Evolutionary conservation across 495 filamentous ascomycete genomes (phyloP), one percentile per base, ranked within the genome.

Genomic region (Schizothecium vesticola): DNA sequence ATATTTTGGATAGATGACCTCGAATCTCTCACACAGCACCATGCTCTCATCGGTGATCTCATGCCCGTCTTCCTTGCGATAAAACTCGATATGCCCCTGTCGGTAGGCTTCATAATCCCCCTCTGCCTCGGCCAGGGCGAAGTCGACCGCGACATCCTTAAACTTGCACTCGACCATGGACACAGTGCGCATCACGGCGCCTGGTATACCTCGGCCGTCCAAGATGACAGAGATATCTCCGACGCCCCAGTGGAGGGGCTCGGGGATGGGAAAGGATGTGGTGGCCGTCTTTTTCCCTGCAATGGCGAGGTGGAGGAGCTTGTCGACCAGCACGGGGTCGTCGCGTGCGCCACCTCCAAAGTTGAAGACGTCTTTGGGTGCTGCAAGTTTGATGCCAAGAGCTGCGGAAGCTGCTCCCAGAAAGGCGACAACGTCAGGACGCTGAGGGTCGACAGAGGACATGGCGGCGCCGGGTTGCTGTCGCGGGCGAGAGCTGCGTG

Each of bases 401-500:
- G 69, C 64, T 21, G 66, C 56, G 12, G 74, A 75, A 9, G 74
- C 77, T 4, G 19, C 9, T 26, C 67, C 33, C 74, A 77, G 75
- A 62, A 79, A 77, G 26, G 72, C 72, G 36, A 69, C 66, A 33
- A 79, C 66, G 51, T 74, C 72, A 25, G 75, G 71, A 58, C 69
- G 67, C 66, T 56, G 59, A n/a, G 70, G 71, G 12, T 75, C 68
- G 66, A 84, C 83, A 3, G 86, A 83, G 19, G 89, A 70, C 64
- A 84, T 78, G 29, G 88, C 85, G 24, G 89, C 31, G 10, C 19
- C 29, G 25, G 24, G 19, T 31, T 51, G 13, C 10, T 16, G 6
- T 28, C 21, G 43, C 21, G 25, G 51, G 21, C 22, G 51, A 24
- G 16, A 4, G 31, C 31, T 33, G 31, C 3, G 31, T 33, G 11